Percentiles rank a stretch among this genome's conserved stretches.
Evolutionary conservation across 257 asterid genomes (phyloP).

Genomic region (Rhazya stricta): DNA sequence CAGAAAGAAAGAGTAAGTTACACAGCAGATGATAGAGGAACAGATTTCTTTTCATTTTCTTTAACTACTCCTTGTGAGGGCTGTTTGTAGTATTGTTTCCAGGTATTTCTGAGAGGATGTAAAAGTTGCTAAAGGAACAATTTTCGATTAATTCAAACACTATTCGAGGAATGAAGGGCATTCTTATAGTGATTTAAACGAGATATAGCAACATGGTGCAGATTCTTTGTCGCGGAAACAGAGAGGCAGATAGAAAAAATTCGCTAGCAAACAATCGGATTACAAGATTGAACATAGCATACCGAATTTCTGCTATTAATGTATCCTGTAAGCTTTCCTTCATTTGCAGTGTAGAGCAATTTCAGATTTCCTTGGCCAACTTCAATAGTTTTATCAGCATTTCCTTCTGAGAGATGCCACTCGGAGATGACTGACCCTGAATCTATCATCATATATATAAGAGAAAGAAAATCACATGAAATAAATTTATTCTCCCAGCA

Average conservation of each 20-base stretch:
- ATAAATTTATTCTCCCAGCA: not conserved
- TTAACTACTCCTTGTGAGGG: not conserved
- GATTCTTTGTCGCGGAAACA: not conserved
- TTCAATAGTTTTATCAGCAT: conserved; percentile 26
- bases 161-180: not conserved
- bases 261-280: not conserved
- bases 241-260: not conserved
- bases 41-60: not conserved
- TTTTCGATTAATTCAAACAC: not conserved
- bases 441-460: conserved; percentile 8
- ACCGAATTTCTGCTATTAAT: conserved; percentile 51
- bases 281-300: conserved; percentile 13
- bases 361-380: conserved; percentile 73
- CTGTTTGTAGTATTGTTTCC: not conserved
- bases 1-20: not conserved
- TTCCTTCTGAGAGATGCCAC: conserved; percentile 12
- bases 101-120: not conserved
- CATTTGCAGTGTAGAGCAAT: conserved; percentile 47
- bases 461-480: not conserved
- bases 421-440: conserved; percentile 33
- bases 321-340: conserved; percentile 51
- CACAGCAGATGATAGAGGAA: not conserved
- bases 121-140: not conserved
- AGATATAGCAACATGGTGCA: no score
- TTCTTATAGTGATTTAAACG: not conserved